A percentile compares a stretch with the other conserved stretches of the same genome.
These are phyloP conservation scores for Tetrastigma voinierianum DNA, from an alignment of 164 flowering plant species.

Conservation along the genomic window DNA sequence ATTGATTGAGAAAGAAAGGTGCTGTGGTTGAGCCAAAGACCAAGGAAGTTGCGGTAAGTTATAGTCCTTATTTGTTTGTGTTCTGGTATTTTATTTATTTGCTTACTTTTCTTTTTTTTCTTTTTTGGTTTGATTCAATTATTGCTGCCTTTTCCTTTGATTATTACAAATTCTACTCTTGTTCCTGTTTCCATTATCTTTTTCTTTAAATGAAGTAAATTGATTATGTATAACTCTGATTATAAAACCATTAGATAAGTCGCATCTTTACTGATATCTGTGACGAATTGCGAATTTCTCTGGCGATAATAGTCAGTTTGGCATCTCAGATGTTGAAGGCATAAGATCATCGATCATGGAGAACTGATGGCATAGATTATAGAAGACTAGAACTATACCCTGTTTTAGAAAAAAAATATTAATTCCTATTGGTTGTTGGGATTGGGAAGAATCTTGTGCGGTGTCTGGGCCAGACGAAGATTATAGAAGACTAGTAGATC, in stretches of 20 bases:
- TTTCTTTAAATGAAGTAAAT: not conserved
- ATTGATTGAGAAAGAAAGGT: conserved; percentile 82
- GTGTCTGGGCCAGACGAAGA: too few relatives aligned
- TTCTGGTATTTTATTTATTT: not conserved
- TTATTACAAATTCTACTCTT: not conserved
- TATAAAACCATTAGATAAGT: not conserved
- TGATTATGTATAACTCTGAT: not conserved
- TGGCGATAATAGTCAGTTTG: too few relatives aligned
- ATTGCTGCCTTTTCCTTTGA: conserved; percentile 3
- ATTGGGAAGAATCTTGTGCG: too few relatives aligned
- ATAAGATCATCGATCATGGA: too few relatives aligned
- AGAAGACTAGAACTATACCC: too few relatives aligned
- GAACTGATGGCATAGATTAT: too few relatives aligned
- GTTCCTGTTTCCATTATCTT: not conserved
- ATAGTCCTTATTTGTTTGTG: not conserved
- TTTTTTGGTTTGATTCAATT: not conserved
- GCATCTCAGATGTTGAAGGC: too few relatives aligned
- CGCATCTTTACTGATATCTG: too few relatives aligned
- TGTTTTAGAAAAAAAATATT: too few relatives aligned
- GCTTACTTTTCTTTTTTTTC: not conserved
- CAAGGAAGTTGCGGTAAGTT: conserved; percentile 89
- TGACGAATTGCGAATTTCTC: too few relatives aligned
- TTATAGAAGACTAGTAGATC: too few relatives aligned
- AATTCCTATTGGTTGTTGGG: too few relatives aligned
- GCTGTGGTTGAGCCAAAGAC: conserved; percentile 77